Conservation (phyloP, 2,329 filamentous ascomycete species). For the Fusarium transvaalense region DNA sequence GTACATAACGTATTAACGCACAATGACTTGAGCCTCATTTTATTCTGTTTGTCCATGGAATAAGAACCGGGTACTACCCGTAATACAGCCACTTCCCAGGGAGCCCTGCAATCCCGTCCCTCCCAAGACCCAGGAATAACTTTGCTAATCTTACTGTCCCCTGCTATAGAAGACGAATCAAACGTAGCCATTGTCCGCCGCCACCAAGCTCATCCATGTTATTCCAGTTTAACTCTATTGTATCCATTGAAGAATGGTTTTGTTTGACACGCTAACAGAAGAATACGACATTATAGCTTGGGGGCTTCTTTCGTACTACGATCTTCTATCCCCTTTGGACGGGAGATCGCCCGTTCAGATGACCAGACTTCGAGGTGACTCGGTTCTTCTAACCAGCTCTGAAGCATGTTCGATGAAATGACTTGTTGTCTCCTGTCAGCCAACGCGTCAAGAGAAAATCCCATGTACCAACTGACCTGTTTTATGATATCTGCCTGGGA, state of each 20-base stretch:
- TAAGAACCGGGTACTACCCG: not conserved
- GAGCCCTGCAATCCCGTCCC: no score
- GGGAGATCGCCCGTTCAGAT: not conserved
- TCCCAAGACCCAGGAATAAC: not conserved
- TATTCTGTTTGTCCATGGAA: not conserved
- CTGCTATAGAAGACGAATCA: not conserved
- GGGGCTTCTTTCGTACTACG: not conserved
- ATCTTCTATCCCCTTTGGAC: accelerated
- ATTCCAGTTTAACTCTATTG: not conserved
- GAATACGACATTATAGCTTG: not conserved
- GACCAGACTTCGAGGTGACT: not conserved
- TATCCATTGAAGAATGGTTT: not conserved
- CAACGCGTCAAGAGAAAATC: accelerated
- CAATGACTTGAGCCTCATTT: not conserved
- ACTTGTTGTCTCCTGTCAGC: not conserved
- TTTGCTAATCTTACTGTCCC: not conserved
- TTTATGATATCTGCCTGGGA: not conserved
- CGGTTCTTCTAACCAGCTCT: not conserved
- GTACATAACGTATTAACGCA: not conserved
- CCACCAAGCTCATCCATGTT: not conserved
- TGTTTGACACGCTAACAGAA: not conserved
- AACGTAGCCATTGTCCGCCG: not conserved
- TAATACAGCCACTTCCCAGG: not conserved
- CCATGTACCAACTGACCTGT: not conserved
- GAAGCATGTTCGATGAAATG: not conserved